phyloP scores from a whole-genome alignment of 768 basidiomycete genomes.

The Tylopilus rubrobrunneus region DNA sequence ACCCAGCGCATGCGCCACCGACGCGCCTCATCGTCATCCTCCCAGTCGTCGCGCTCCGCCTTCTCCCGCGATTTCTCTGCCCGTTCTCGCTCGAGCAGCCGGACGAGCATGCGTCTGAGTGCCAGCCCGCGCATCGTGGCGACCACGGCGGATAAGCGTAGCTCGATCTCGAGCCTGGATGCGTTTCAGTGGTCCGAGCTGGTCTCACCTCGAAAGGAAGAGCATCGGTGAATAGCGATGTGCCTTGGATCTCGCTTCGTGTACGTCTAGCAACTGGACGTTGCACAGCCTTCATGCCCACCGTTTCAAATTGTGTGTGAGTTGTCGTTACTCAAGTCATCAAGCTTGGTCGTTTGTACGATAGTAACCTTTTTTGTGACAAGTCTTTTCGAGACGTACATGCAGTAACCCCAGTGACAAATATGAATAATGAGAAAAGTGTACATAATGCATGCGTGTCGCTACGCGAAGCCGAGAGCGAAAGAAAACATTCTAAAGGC shows the following conservation, averaged over 20 bases:
- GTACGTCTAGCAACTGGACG: constrained; percentile 3
- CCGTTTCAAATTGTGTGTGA: neutral
- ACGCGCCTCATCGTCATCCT: constrained; percentile 70
- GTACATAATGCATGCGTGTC: constrained; percentile 22
- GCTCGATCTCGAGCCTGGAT: constrained; percentile 29
- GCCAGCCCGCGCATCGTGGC: constrained; percentile 31
- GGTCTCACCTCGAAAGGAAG: constrained; percentile 30
- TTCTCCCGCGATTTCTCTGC: constrained; percentile 33
- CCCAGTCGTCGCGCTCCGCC: constrained; percentile 45
- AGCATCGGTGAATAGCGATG: constrained; percentile 12
- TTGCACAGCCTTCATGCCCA: neutral
- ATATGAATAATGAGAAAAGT: constrained; percentile 9
- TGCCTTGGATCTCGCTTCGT: neutral
- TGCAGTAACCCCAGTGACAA: constrained; percentile 5
- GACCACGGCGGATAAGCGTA: constrained; percentile 28
- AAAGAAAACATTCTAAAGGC: constrained; percentile 23
- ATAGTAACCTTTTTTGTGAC: neutral
- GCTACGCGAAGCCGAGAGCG: constrained; percentile 8
- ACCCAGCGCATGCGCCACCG: constrained; percentile 76
- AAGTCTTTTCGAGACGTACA: constrained; percentile 14
- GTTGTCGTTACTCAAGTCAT: neutral
- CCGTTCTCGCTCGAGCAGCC: constrained; percentile 42
- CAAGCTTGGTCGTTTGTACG: constrained; percentile 4
- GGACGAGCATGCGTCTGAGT: constrained; percentile 35
- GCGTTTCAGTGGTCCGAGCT: constrained; percentile 33